These are phyloP conservation scores for Plasmodium billcollinsi DNA, from an alignment of 169 alveolate genomes.

Conservation along the genomic window DNA sequence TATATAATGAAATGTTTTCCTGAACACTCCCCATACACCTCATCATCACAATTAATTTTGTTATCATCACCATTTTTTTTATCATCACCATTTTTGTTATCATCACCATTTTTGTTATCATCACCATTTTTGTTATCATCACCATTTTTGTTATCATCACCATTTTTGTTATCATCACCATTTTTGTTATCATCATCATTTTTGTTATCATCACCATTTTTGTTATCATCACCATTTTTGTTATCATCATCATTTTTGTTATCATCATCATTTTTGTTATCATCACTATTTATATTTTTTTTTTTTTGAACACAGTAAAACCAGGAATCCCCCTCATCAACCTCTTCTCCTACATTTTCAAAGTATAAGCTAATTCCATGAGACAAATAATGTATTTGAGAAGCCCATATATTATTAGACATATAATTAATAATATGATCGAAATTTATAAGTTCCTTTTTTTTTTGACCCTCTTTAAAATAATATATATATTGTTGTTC, in stretches of 20 bases:
- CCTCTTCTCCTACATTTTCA: constrained; percentile 65
- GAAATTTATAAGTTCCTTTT: background rate
- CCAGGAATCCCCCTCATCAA: constrained; percentile 61
- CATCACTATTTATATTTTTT: background rate
- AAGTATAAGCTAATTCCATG: constrained; percentile 42
- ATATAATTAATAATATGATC: background rate
- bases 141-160: background rate
- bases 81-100: no score
- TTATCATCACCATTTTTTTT: no score
- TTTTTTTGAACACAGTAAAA: constrained; percentile 25
- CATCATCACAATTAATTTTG: no score
- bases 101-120: no score
- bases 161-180: background rate
- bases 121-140: no score
- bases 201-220: no score
- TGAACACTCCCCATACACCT: background rate
- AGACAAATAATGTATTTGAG: constrained; percentile 30
- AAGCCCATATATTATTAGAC: background rate
- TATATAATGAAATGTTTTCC: constrained; percentile 19
- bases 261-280: background rate
- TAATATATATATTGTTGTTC: no score
- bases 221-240: no score
- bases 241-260: background rate
- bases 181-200: background rate
- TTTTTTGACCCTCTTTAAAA: no score